These are phyloP conservation scores for Arctium lappa DNA, from an alignment of 129 eudicot genomes.

Conservation along the genomic window DNA sequence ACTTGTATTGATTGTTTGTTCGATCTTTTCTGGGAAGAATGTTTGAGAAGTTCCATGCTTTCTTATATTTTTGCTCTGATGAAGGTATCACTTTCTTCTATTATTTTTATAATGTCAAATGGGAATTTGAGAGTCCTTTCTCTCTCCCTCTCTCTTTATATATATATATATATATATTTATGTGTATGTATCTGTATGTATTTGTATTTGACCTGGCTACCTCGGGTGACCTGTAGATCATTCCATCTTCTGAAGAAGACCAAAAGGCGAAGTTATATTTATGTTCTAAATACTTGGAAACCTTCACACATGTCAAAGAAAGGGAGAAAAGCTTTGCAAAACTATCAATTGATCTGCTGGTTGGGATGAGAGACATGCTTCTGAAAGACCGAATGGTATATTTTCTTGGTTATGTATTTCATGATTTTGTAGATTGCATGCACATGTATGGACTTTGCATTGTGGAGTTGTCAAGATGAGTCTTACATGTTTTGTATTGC, in stretches of 20 bases:
- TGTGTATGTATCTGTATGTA: not conserved
- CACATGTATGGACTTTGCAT: not conserved
- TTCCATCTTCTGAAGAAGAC: conserved; percentile 68
- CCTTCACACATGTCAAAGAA: conserved; percentile 86
- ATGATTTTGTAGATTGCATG: conserved; percentile 6
- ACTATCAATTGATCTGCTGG: conserved; percentile 69
- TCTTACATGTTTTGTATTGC: conserved; percentile 32
- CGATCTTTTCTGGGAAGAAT: conserved; percentile 89
- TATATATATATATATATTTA: no score
- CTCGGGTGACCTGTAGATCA: conserved; percentile 45
- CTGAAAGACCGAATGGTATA: conserved; percentile 65
- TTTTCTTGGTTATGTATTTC: conserved; percentile 12
- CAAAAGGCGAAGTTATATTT: conserved; percentile 64
- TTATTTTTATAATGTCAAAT: not conserved
- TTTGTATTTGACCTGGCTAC: conserved; percentile 21
- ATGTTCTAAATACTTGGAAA: conserved; percentile 91
- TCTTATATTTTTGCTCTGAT: conserved; percentile 72
- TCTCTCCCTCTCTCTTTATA: not conserved
- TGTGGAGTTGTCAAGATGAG: conserved; percentile 6
- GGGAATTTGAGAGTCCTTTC: conserved; percentile 1
- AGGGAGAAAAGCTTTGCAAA: conserved; percentile 65
- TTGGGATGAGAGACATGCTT: conserved; percentile 86
- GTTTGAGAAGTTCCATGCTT: conserved; percentile 74
- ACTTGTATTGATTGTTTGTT: conserved; percentile 73
- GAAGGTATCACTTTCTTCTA: conserved; percentile 59